Evolutionary conservation across 2,329 filamentous ascomycete genomes (phyloP), one percentile per base, ranked within the genome.

Genomic region (Colletotrichum sublineola): DNA sequence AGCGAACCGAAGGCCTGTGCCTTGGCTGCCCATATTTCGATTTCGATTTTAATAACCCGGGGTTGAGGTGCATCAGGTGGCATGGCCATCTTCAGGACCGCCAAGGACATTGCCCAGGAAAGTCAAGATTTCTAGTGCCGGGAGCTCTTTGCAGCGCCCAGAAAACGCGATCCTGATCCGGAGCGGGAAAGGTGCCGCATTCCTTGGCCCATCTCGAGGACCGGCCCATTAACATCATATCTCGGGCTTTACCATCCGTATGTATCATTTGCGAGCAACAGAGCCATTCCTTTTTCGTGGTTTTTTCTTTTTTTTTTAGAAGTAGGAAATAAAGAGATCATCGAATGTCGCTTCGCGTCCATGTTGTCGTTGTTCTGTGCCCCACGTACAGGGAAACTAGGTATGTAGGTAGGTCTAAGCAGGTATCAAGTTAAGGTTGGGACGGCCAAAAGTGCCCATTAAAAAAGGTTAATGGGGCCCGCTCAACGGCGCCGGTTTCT

Each of bases 81-180:
- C 40, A 14, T n/a, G 24, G 29, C 6, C 3, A 12, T 48, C 29
- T 48, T 2, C 58, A 1, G 9, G 18, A 29, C 24, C 33, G 46
- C 44, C 53, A 44, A 38, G 61, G 36, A n/a, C 38, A 52, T 65
- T n/a, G 62, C 46, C 46, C 36, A 67, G 63, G 42, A 20, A 61
- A 71, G 63, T 71, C 57, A 57, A 71, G 63, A 67, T 31, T 50
- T 64, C 33, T 48, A 53, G 36, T 53, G 31, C 63, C 20, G 46
- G 33, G 12, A 9, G 42, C 40, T 33, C n/a, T 57, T n/a, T 56
- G 48, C 68, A 67, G 63, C 46, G 67, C 67, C 62, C n/a, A 66
- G 42, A 12, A 61, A 40, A 46, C 67, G 38, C 46, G 48, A 44
- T 46, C 67, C 67, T 38, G 38, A 33, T 33, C 55, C 33, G 63